These are phyloP conservation scores for Phytophthora niederhauseri DNA, from an alignment of 352 stramenopile genomes.

Conservation along the genomic window DNA sequence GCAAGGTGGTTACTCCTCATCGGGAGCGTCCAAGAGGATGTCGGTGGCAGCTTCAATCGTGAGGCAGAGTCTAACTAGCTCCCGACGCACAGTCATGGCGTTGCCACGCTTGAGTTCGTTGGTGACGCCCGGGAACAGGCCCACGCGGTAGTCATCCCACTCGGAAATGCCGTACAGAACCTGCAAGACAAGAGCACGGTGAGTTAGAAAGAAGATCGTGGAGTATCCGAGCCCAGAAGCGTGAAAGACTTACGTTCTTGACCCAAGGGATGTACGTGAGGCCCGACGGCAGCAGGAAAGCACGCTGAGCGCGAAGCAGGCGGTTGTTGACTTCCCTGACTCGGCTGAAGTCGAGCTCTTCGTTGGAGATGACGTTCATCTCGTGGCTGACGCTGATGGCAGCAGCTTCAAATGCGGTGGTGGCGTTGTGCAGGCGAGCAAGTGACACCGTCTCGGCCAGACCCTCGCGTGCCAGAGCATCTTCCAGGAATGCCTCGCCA, in stretches of 20 bases:
- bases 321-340: slow-evolving; percentile 88
- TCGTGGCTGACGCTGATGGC: slow-evolving; percentile 58
- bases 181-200: slow-evolving; percentile 27
- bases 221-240: neutral
- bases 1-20: slow-evolving; percentile 31
- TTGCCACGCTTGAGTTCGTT: slow-evolving; percentile 75
- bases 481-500: slow-evolving; percentile 59
- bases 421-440: slow-evolving; percentile 61
- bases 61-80: slow-evolving; percentile 79
- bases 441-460: slow-evolving; percentile 43
- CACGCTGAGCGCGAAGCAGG: slow-evolving; percentile 80
- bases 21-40: slow-evolving; percentile 48
- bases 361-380: slow-evolving; percentile 61
- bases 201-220: slow-evolving; percentile 10
- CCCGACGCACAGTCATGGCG: slow-evolving; percentile 74
- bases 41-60: slow-evolving; percentile 80
- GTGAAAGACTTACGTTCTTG: slow-evolving; percentile 67
- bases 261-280: slow-evolving; percentile 79
- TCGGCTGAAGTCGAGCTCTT: slow-evolving; percentile 77
- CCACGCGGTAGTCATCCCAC: slow-evolving; percentile 83
- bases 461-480: slow-evolving; percentile 47
- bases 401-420: slow-evolving; percentile 63
- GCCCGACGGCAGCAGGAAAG: slow-evolving; percentile 73
- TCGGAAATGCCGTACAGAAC: slow-evolving; percentile 84
- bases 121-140: slow-evolving; percentile 75